phyloP scores from a whole-genome alignment of 139 green algal genomes.

The Picochlorum costavermella region DNA sequence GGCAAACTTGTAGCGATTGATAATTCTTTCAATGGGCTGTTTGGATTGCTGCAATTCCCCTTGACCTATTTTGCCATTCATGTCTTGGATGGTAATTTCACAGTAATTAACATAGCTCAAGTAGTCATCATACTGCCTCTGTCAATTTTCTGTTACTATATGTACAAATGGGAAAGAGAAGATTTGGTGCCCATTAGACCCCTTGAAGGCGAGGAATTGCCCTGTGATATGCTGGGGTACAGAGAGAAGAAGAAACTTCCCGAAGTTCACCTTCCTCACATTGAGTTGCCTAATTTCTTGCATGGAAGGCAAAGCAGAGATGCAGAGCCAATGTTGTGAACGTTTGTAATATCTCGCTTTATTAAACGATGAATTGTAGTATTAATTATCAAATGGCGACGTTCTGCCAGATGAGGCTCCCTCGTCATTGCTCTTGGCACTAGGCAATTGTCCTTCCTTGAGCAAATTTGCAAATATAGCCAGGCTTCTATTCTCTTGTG shows the following conservation, averaged over 20 bases:
- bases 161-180: conserved; percentile 33
- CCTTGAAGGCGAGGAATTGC: conserved; percentile 30
- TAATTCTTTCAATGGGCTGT: conserved; percentile 50
- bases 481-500: too few species aligned
- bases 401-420: too few species aligned
- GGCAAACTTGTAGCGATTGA: conserved; percentile 49
- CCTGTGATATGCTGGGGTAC: conserved; percentile 14
- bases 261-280: conserved; percentile 12
- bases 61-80: conserved; percentile 37
- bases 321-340: not conserved
- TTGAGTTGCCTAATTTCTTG: conserved; percentile 7
- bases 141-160: conserved; percentile 28
- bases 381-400: too few species aligned
- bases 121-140: conserved; percentile 23
- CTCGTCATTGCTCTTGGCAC: too few species aligned
- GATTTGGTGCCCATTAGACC: conserved; percentile 47
- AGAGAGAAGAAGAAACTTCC: conserved; percentile 1
- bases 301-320: not conserved
- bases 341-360: not conserved
- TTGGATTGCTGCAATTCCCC: conserved; percentile 38
- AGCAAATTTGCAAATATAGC: too few species aligned
- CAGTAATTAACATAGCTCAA: conserved; percentile 40
- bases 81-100: conserved; percentile 39
- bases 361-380: not conserved
- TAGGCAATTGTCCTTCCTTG: too few species aligned